A percentile compares a stretch with the other conserved stretches of the same genome.
Evolutionary conservation across 2,329 filamentous ascomycete species (phyloP).

Genomic region (Colletotrichum agaves): DNA sequence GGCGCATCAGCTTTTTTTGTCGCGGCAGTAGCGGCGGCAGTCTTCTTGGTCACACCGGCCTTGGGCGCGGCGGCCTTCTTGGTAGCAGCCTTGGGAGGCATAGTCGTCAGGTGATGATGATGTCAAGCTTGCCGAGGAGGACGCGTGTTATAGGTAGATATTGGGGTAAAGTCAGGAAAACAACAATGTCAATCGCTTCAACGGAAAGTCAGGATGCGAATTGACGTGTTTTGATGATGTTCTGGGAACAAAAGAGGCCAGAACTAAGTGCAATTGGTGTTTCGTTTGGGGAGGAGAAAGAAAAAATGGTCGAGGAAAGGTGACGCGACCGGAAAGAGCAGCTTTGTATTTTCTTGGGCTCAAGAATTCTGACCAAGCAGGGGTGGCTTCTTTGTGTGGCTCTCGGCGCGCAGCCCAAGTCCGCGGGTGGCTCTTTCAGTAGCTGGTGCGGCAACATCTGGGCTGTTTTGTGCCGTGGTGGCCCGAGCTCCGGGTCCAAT

Average conservation of each 20-base stretch:
- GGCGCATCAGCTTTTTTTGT: constrained; percentile 43
- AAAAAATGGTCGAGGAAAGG: constrained; percentile 28
- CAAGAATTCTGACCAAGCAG: constrained; percentile 35
- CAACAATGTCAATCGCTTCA: constrained; percentile 4
- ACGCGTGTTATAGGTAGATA: constrained; percentile 19
- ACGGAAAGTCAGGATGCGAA: constrained; percentile 9
- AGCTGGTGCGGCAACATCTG: constrained; percentile 2
- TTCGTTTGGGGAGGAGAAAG: constrained; percentile 20
- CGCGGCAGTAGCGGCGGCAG: constrained; percentile 40
- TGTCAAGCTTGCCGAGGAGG: constrained; percentile 3
- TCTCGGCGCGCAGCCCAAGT: background rate
- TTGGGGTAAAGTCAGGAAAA: background rate
- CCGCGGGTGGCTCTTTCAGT: background rate
- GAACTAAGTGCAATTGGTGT: constrained; percentile 5
- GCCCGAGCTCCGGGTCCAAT: constrained; percentile 33
- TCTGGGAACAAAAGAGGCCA: constrained; percentile 9
- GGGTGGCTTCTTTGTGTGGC: constrained; percentile 35
- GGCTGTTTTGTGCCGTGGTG: constrained; percentile 19
- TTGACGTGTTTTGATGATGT: constrained; percentile 3
- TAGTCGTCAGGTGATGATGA: constrained; percentile 24
- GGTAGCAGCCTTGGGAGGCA: constrained; percentile 42
- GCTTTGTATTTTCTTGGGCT: constrained; percentile 37
- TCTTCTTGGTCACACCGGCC: constrained; percentile 41
- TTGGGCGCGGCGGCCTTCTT: constrained; percentile 44
- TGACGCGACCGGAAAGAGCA: constrained; percentile 36